These are phyloP conservation scores for Penicillium sp. DNA, from an alignment of 2,329 filamentous ascomycete species.

Conservation along the genomic window DNA sequence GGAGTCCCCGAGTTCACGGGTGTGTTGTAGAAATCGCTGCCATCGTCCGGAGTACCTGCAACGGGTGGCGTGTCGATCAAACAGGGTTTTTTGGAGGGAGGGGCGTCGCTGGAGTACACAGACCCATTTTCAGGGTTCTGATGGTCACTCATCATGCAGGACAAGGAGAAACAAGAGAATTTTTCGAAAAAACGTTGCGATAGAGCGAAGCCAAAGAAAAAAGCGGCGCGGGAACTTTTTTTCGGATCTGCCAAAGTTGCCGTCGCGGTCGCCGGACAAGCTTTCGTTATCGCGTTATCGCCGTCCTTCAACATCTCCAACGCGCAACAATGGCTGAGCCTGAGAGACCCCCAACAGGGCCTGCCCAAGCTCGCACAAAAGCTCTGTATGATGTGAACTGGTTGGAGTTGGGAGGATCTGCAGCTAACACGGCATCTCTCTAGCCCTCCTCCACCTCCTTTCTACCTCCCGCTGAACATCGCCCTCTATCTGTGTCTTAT, in stretches of 20 bases:
- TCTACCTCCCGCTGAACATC: conserved; percentile 67
- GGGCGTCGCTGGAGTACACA: conserved; percentile 19
- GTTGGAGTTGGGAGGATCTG: background rate
- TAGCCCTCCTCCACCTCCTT: conserved; percentile 45
- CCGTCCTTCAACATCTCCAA: conserved; percentile 13
- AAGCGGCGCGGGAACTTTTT: conserved; percentile 27
- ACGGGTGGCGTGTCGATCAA: conserved; percentile 31
- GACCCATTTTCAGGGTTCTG: conserved; percentile 12
- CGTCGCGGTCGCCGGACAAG: conserved; percentile 26
- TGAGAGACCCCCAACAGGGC: conserved; percentile 9
- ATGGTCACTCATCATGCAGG: conserved; percentile 27
- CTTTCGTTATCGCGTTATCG: conserved; percentile 31
- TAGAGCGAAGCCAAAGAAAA: conserved; percentile 4
- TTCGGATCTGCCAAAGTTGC: conserved; percentile 28
- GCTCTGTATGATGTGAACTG: conserved; percentile 23
- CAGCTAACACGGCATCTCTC: conserved; percentile 18
- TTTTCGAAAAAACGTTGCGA: conserved; percentile 2
- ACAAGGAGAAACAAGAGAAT: background rate
- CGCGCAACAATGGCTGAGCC: conserved; percentile 17
- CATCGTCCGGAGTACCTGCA: conserved; percentile 36
- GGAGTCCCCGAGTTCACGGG: conserved; percentile 33
- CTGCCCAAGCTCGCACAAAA: conserved; percentile 23
- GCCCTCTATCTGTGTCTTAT: conserved; percentile 78
- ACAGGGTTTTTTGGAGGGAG: conserved; percentile 28
- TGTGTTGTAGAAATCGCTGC: conserved; percentile 45